Evolutionary conservation across 345 rosid genomes (phyloP).

Genomic region (Eutrema heterophyllum): DNA sequence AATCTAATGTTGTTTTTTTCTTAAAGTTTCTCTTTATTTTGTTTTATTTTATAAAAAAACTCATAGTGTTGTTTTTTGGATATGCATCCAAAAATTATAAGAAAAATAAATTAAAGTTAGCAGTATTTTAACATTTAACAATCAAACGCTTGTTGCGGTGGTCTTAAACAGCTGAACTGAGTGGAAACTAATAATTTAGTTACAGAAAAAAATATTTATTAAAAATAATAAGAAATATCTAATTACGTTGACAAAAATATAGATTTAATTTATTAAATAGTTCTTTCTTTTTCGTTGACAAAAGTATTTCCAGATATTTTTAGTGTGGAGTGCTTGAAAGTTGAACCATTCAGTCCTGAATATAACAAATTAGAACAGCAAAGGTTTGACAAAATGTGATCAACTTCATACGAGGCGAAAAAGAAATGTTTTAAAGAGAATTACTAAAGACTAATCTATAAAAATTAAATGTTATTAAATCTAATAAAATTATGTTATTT

Average conservation of each 20-base stretch:
- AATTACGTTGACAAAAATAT: not conserved
- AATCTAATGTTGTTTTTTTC: no score
- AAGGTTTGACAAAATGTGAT: not conserved
- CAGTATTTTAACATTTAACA: not conserved
- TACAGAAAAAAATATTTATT: not conserved
- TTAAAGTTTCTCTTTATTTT: no score
- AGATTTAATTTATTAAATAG: not conserved
- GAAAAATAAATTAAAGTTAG: no score
- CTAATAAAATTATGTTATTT: not conserved
- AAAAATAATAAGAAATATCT: not conserved
- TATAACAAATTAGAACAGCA: not conserved
- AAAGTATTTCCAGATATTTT: not conserved
- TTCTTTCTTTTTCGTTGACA: not conserved
- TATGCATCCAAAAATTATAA: no score
- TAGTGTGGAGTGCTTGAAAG: not conserved
- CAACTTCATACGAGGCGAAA: not conserved
- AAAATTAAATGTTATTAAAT: slow-evolving; percentile 6
- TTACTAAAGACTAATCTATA: not conserved
- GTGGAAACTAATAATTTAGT: not conserved
- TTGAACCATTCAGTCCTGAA: not conserved
- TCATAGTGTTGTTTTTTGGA: no score
- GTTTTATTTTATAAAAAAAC: no score
- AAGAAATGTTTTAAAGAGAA: not conserved
- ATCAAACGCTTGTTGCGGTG: not conserved
- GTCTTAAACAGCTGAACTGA: not conserved